Evolutionary conservation across 768 basidiomycete species (phyloP).

Genomic region (Boletus tylopilopsis): DNA sequence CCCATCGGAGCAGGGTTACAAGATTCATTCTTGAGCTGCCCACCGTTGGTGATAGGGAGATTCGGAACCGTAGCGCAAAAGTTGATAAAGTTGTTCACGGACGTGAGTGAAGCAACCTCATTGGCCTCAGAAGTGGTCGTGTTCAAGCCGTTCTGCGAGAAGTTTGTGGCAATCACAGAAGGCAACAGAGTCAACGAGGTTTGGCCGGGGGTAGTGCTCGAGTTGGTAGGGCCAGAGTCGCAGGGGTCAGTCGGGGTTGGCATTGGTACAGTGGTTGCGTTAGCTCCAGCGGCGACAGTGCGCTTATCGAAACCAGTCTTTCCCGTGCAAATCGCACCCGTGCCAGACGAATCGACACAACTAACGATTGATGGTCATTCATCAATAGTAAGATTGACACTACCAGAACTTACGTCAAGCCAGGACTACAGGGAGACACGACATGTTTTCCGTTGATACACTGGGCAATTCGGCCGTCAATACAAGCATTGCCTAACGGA

Average conservation of each 20-base stretch:
- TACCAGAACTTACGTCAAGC: too few species aligned
- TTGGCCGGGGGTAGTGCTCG: constrained; percentile 13
- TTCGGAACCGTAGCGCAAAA: constrained; percentile 48
- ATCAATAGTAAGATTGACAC: too few species aligned
- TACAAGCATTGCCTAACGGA: too few species aligned
- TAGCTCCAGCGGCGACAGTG: constrained; percentile 33
- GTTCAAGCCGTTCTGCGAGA: constrained; percentile 48
- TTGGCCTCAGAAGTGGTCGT: constrained; percentile 33
- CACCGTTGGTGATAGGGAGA: constrained; percentile 59
- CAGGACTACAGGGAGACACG: too few species aligned
- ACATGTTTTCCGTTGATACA: too few species aligned
- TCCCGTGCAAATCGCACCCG: too few species aligned
- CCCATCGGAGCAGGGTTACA: constrained; percentile 66
- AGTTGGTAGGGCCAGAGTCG: constrained; percentile 16
- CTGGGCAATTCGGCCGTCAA: constrained; percentile 25
- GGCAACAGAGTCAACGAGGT: constrained; percentile 38
- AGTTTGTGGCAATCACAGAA: constrained; percentile 52
- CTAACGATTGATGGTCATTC: too few species aligned
- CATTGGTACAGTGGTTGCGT: too few species aligned
- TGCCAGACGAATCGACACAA: too few species aligned
- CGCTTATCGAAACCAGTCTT: constrained; percentile 29
- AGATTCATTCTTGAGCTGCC: constrained; percentile 47
- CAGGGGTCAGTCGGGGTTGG: background rate
- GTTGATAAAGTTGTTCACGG: constrained; percentile 75
- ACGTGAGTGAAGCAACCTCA: constrained; percentile 55